Evolutionary conservation across 2,329 filamentous ascomycete genomes (phyloP), one percentile per base, ranked within the genome.

Genomic region (Verticillium dahliae): DNA sequence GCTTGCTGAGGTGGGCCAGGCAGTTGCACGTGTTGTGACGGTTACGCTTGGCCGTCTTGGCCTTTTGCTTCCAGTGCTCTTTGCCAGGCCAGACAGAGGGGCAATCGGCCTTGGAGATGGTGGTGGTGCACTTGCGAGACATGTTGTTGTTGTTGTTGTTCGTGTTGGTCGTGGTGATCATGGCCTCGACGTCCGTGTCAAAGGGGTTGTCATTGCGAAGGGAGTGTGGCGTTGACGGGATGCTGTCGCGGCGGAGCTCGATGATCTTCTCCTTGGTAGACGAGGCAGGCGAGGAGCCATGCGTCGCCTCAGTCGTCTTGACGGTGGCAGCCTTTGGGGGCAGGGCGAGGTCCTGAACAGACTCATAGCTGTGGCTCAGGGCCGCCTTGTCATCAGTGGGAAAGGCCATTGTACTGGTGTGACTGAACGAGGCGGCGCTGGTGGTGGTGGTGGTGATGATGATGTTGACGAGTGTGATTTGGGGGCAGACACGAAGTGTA

Each of bases 11-110:
- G 37, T 73, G 72, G 55, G 81, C 80, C 73, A 87, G 75, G 64
- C 78, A 83, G 61, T 79, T 79, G 71, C 83, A 85, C 60, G 75
- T 79, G 63, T 76, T 73, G 60, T 76, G 75, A 57, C 72, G 71
- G 58, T 78, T 74, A 63, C 78, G 81, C 75, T 85, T 85, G 62
- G 81, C 81, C 11, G 77, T 80, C 72, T 82, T 83, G 63, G 83
- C 82, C 75, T 85, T 84, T 63, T 79, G 76, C 71, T 81, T 83
- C 84, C 85, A 86, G 69, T 86, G 80, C 31, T 81, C 78, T 69
- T 84, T 80, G 61, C 81, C 81, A 5, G 85, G 85, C 85, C 85
- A 88, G 18, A 86, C 82, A 35, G 63, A 62, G 55, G 81, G 76
- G 67, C 79, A 81, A 63, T 87, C 82, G 58, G 70, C 73, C 63